Conservation (phyloP, 2,329 filamentous ascomycete species). For the Pseudocercospora fijiensis region DNA sequence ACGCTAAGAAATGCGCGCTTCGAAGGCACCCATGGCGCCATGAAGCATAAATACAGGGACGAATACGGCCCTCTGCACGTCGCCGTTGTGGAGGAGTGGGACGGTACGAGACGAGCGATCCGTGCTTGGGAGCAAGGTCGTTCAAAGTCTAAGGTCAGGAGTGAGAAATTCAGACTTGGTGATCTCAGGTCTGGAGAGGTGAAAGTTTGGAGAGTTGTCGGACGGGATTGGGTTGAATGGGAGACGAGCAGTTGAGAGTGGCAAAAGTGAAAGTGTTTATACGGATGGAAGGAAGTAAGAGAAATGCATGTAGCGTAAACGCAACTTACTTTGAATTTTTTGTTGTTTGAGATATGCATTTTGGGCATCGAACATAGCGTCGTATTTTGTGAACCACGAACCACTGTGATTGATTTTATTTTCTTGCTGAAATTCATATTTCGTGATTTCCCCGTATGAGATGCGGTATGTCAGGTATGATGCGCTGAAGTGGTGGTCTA, state of each 20-base stretch:
- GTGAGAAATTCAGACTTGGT: constrained; percentile 90
- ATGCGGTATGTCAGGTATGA: too few species aligned
- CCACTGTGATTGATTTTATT: too few species aligned
- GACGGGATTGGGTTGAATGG: constrained; percentile 90
- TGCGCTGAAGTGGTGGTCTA: too few species aligned
- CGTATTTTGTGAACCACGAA: too few species aligned
- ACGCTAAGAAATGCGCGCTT: constrained; percentile 91
- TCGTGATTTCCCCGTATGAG: too few species aligned
- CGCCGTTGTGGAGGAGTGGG: constrained; percentile 90
- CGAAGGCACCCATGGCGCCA: constrained; percentile 79
- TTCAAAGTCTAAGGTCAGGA: constrained; percentile 81
- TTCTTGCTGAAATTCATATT: too few species aligned
- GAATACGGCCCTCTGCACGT: constrained; percentile 79
- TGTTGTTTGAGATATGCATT: not conserved
- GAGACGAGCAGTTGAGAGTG: constrained; percentile 42
- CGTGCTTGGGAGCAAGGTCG: constrained; percentile 92
- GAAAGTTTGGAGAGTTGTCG: constrained; percentile 95
- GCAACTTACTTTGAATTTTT: not conserved
- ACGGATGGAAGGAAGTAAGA: not conserved
- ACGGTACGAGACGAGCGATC: constrained; percentile 97
- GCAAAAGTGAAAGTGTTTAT: constrained; percentile 2
- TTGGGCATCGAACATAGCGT: not conserved
- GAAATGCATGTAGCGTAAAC: not conserved
- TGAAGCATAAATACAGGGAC: constrained; percentile 88
- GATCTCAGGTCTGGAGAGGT: constrained; percentile 92